These are phyloP conservation scores for Byssochlamys sp. DNA, from an alignment of 2,329 filamentous ascomycete genomes.

Conservation along the genomic window DNA sequence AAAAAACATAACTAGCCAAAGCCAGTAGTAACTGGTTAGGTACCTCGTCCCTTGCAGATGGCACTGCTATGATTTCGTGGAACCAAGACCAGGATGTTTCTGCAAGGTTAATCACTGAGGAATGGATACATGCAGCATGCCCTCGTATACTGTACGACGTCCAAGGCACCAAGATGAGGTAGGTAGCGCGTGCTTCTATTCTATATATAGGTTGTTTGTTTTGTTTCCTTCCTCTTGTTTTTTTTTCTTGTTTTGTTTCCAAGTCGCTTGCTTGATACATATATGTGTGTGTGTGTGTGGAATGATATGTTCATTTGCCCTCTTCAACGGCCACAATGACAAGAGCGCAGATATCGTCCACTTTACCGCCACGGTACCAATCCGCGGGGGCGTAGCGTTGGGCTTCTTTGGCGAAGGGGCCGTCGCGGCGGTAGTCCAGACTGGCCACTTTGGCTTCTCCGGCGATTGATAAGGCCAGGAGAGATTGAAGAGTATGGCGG, in stretches of 20 bases:
- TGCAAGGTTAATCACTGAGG: not conserved
- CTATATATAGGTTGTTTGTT: not conserved
- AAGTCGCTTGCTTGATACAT: not conserved
- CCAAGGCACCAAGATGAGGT: not conserved
- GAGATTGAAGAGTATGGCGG: conserved; percentile 58
- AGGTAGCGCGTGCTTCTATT: not conserved
- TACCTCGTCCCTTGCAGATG: not conserved
- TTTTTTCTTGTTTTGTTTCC: not conserved
- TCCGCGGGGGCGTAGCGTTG: conserved; percentile 79
- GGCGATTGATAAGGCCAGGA: conserved; percentile 69
- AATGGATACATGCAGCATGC: not conserved
- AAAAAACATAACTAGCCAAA: not conserved
- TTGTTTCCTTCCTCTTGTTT: not conserved
- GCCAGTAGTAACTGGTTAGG: not conserved
- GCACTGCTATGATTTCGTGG: not conserved
- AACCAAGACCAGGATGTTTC: not conserved
- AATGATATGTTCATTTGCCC: conserved; percentile 2
- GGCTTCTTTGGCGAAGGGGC: conserved; percentile 90
- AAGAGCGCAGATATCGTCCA: conserved; percentile 88
- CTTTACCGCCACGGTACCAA: conserved; percentile 81
- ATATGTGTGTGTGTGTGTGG: not conserved
- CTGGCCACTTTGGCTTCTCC: conserved; percentile 76
- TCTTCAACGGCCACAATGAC: conserved; percentile 66
- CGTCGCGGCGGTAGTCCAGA: conserved; percentile 68
- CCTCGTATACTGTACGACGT: not conserved